phyloP scores from a whole-genome alignment of 225 moss, liverwort and hornwort genomes.

The Physcomitrium patens region DNA sequence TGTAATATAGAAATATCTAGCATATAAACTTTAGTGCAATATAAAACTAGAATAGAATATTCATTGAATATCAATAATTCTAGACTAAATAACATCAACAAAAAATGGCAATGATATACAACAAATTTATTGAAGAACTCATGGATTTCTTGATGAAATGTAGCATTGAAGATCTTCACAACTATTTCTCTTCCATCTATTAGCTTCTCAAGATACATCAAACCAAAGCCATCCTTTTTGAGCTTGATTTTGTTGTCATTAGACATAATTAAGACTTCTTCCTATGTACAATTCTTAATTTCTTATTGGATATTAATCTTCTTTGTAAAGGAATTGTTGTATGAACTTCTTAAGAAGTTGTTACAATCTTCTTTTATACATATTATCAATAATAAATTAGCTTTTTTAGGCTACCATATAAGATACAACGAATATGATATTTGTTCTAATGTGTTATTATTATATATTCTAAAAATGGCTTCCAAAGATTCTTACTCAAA shows the following conservation, averaged over 20 bases:
- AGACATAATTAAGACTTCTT: conserved; percentile 8
- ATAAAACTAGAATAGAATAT: neutral
- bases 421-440: neutral
- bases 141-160: conserved; percentile 41
- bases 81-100: neutral
- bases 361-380: neutral
- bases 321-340: conserved; percentile 8
- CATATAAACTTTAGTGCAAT: too few species aligned
- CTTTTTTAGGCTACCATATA: neutral
- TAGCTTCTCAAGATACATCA: conserved; percentile 45
- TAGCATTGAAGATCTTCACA: conserved; percentile 41
- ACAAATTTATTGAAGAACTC: conserved; percentile 51
- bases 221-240: conserved; percentile 51
- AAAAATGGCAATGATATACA: neutral
- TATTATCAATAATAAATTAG: neutral
- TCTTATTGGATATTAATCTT: conserved; percentile 21
- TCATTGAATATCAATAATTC: neutral
- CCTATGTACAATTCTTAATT: neutral
- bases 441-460: neutral
- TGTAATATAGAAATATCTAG: neutral
- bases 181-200: conserved; percentile 39
- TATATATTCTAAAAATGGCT: neutral
- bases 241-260: conserved; percentile 25
- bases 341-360: conserved; percentile 1
- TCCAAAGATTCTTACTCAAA: conserved; percentile 4